Evolutionary conservation across 2,329 filamentous ascomycete species (phyloP).

Genomic region (Nothopassalora personata): DNA sequence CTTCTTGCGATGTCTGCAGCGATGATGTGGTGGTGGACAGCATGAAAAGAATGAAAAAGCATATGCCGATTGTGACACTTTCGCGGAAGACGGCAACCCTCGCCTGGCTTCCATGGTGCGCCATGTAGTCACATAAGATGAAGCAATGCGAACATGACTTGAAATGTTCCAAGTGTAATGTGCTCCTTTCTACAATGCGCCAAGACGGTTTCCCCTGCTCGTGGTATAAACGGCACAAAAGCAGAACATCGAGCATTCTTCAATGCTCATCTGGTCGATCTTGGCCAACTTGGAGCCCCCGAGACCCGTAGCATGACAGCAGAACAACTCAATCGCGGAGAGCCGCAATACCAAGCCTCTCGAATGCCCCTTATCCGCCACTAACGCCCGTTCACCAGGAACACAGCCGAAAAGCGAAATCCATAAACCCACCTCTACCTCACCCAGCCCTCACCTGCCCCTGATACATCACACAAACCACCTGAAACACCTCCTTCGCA

Average conservation of each 20-base stretch:
- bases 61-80: slow-evolving; percentile 34
- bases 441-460: too few relatives aligned
- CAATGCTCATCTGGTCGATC: too few relatives aligned
- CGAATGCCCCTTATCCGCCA: too few relatives aligned
- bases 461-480: slow-evolving; percentile 6
- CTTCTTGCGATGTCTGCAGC: slow-evolving; percentile 13
- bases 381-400: too few relatives aligned
- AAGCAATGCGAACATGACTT: slow-evolving; percentile 17
- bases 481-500: slow-evolving; percentile 10
- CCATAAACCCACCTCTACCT: background rate
- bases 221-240: too few relatives aligned
- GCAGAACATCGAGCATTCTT: too few relatives aligned
- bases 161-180: background rate
- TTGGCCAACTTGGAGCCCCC: too few relatives aligned
- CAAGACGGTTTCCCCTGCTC: too few relatives aligned
- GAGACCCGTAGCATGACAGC: too few relatives aligned
- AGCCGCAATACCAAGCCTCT: too few relatives aligned
- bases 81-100: slow-evolving; percentile 36
- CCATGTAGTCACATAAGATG: slow-evolving; percentile 24
- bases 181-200: background rate
- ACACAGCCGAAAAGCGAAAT: too few relatives aligned
- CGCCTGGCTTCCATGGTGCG: slow-evolving; percentile 34
- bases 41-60: slow-evolving; percentile 14
- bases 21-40: slow-evolving; percentile 12
- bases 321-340: too few relatives aligned